A percentile compares a stretch with the other conserved stretches of the same genome.
Evolutionary conservation across 164 flowering plant genomes (phyloP).

Genomic region (Kingdonia uniflora): DNA sequence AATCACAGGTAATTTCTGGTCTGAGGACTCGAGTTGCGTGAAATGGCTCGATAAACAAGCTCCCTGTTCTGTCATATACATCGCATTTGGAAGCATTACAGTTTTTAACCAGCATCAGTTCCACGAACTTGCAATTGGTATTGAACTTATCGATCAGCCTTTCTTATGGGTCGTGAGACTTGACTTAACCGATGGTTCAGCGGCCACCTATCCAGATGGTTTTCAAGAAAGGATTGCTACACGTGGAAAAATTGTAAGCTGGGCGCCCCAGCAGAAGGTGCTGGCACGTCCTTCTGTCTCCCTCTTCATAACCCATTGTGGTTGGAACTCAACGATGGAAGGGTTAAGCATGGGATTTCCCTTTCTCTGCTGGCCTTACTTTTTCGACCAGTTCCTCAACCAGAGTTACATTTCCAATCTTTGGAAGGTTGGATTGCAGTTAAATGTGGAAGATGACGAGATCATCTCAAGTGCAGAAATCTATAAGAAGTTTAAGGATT

Average conservation of each 20-base stretch:
- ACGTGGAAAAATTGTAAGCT: constrained; percentile 1
- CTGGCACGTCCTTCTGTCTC: constrained; percentile 2
- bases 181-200: not conserved
- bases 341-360: constrained; percentile 1
- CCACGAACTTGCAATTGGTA: not conserved
- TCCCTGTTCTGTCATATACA: not conserved
- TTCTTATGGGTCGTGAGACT: constrained; percentile 4
- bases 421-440: constrained; percentile 1
- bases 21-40: not conserved
- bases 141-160: not conserved
- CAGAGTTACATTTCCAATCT: not conserved
- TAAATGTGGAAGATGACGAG: not conserved
- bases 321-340: constrained; percentile 6
- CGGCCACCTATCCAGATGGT: not conserved
- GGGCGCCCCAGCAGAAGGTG: constrained; percentile 3
- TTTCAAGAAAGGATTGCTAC: not conserved
- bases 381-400: constrained; percentile 1
- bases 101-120: not conserved
- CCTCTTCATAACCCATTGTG: not conserved
- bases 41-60: not conserved
- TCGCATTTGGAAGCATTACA: not conserved
- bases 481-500: not conserved
- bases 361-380: constrained; percentile 2
- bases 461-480: constrained; percentile 1
- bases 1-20: not conserved